Percentiles rank a stretch among this genome's conserved stretches.
phyloP scores from a whole-genome alignment of 2,329 filamentous ascomycete genomes.

The Bipolaris oryzae region DNA sequence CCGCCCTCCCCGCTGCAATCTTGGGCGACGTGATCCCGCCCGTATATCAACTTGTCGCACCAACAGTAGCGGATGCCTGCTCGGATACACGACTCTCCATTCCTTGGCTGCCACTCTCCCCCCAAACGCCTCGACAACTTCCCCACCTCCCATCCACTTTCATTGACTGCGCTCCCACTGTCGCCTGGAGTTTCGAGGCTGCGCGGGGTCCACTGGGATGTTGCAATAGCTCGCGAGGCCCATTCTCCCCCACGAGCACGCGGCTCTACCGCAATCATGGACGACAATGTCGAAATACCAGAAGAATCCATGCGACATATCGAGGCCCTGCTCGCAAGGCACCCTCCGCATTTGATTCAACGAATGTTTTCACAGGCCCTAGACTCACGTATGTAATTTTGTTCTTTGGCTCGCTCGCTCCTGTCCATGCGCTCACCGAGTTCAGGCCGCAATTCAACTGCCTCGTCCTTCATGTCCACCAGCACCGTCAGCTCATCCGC shows the following conservation, averaged over 20 bases:
- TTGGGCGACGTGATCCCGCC: constrained; percentile 42
- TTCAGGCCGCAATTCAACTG: constrained; percentile 43
- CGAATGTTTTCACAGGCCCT: constrained; percentile 47
- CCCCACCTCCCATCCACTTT: constrained; percentile 28
- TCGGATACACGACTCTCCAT: constrained; percentile 43
- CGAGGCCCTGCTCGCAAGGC: constrained; percentile 43
- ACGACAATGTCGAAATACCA: constrained; percentile 44
- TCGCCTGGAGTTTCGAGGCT: constrained; percentile 15
- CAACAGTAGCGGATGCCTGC: constrained; percentile 40
- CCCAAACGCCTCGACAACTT: constrained; percentile 26
- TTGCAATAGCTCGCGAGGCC: constrained; percentile 16
- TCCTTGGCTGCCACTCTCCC: constrained; percentile 32
- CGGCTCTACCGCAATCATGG: constrained; percentile 33
- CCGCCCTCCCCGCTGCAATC: constrained; percentile 42
- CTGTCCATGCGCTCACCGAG: constrained; percentile 25
- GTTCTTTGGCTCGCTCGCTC: background rate
- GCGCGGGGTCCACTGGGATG: constrained; percentile 27
- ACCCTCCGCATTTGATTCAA: constrained; percentile 46
- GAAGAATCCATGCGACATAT: constrained; percentile 48
- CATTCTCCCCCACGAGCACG: constrained; percentile 10
- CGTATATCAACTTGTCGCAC: constrained; percentile 46
- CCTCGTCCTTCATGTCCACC: constrained; percentile 42
- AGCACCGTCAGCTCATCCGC: constrained; percentile 37
- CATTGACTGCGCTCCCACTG: constrained; percentile 20
- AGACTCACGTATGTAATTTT: constrained; percentile 40